Percentiles rank a stretch among this genome's conserved stretches.
Conservation (phyloP, 2,329 filamentous ascomycete genomes). For the Pezicula rhizophila region DNA sequence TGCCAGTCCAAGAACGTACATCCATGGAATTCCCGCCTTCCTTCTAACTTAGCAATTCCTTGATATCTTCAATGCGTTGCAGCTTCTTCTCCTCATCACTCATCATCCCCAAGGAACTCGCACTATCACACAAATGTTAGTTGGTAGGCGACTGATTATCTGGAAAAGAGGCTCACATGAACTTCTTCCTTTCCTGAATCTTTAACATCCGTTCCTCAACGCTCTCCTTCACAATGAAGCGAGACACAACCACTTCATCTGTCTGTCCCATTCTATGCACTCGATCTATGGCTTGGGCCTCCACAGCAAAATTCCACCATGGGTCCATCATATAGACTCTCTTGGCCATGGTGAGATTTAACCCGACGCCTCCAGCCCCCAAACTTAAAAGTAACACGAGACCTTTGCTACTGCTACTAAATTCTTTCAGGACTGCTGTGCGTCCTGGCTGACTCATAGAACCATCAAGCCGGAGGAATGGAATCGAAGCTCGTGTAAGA, state of each 20-base stretch:
- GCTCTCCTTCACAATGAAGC: conserved; percentile 84
- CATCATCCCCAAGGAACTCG: conserved; percentile 93
- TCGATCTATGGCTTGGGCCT: conserved; percentile 94
- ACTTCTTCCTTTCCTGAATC: conserved; percentile 94
- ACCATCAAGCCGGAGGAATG: conserved; percentile 83
- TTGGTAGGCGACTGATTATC: conserved; percentile 2
- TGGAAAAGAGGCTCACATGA: conserved; percentile 61
- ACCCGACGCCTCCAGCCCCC: conserved; percentile 83
- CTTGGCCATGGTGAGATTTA: conserved; percentile 85
- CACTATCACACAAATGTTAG: conserved; percentile 46
- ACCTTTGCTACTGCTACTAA: conserved; percentile 56
- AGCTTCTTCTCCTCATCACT: conserved; percentile 87
- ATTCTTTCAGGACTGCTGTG: conserved; percentile 70
- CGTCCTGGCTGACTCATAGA: conserved; percentile 82
- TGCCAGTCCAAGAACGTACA: too few species aligned
- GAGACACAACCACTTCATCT: conserved; percentile 74
- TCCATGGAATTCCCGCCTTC: too few species aligned
- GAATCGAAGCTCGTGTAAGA: conserved; percentile 64
- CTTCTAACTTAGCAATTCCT: conserved; percentile 58
- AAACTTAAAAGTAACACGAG: conserved; percentile 77
- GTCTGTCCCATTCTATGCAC: conserved; percentile 96
- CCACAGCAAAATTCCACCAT: conserved; percentile 97
- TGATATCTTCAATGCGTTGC: conserved; percentile 89
- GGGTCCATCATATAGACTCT: conserved; percentile 99
- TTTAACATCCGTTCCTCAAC: conserved; percentile 93